Evolutionary conservation across 106 monocot species (phyloP), one percentile per base, ranked within the genome.

Genomic region (Apostasia shenzhenica): DNA sequence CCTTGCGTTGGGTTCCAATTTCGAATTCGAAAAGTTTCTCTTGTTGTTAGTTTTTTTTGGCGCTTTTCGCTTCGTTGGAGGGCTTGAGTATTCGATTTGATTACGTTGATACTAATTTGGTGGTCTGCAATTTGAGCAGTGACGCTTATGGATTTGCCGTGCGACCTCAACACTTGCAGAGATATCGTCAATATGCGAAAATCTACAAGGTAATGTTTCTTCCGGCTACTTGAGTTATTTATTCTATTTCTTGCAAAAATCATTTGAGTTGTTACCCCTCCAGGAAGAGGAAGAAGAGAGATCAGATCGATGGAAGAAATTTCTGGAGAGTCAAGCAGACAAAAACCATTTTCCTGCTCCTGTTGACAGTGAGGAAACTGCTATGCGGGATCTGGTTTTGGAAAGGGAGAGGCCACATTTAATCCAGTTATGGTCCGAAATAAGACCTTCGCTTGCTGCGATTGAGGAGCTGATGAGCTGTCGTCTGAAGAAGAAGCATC

Each of bases 221-320:
- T 26, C 26, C 26, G 26, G 26, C 26, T 26, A 26, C 26, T 26
- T 26, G 26, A 26, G 26, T 26, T 26, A 26, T 26, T 26, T 26
- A 26, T 26, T 26, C 26, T 26, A 26, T 0, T 26, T 26, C 26
- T 26, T 26, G 26, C 26, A 26, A 26, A 26, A 26, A 26, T 26
- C 26, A 26, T 26, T 26, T 26, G 26, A 14, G 26, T 26, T 26
- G 26, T 26, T 26, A 26, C 26, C 26, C 26, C 26, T 26, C 26
- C 79, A 94, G 94, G 99, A 99, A 75, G 99, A 99, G 69, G 99
- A 99, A 65, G 93, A 93, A 72, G 99, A 99, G 87, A 87, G 99
- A 82, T 93, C 90, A 50, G 90, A 93, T 48, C 79, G 86, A 57
- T 99, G 99, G 99, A 85, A 83, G n/a, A 59, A 80, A 70, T 93